These are phyloP conservation scores for Murraya paniculata DNA, from an alignment of 345 rosid species.

Conservation along the genomic window DNA sequence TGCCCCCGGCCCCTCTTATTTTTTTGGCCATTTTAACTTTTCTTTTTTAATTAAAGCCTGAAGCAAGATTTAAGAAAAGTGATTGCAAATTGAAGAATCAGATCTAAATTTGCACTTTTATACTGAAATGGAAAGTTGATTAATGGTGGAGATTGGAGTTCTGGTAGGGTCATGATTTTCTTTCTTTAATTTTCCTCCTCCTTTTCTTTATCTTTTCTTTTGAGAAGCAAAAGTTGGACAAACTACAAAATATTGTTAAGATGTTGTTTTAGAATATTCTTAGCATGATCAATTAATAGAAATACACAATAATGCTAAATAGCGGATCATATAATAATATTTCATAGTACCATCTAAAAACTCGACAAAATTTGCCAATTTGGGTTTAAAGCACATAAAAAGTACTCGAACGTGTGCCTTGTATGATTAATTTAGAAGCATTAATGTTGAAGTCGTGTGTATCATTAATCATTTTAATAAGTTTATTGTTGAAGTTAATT, in stretches of 20 bases:
- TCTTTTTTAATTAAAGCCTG: not conserved
- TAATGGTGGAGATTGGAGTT: no score
- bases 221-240: not conserved
- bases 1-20: no score
- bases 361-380: not conserved
- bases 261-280: not conserved
- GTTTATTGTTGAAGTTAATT: not conserved
- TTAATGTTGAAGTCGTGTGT: not conserved
- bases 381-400: not conserved
- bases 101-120: constrained; percentile 8
- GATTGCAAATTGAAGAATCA: not conserved
- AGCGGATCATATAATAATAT: not conserved
- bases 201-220: not conserved
- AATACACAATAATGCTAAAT: not conserved
- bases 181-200: not conserved
- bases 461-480: no score
- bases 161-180: no score
- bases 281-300: not conserved
- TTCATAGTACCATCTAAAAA: not conserved
- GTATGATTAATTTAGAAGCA: not conserved
- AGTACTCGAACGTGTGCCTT: not conserved
- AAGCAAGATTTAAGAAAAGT: not conserved
- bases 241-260: no score
- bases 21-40: not conserved
- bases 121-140: not conserved